Base-by-base conservation (phyloP, 2,329 filamentous ascomycete genomes). In the Colletotrichum sp. region DNA sequence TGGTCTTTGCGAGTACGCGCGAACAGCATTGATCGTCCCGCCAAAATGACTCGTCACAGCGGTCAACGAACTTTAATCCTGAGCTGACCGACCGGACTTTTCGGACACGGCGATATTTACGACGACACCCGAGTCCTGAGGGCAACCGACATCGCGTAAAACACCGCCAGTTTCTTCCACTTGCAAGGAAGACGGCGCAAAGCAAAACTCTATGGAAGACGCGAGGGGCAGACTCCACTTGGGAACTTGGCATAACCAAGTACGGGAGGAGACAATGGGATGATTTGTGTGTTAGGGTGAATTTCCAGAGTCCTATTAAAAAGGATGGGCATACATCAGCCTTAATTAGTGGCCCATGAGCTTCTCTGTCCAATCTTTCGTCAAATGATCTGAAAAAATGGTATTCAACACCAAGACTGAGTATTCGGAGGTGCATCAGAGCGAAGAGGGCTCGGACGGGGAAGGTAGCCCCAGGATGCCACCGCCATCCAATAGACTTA, bases 271-370 rank as follows among this genome's bases (percentile, higher is more conserved):
- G 44, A 22, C 44, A 49, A 49, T 49, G 44, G 44, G 11, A 49
- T 49, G 44, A 22, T 49, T 22, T 13, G 44, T 2, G n/a, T 49
- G n/a, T 22, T 22, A 4, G n/a, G n/a, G 44, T 49, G n/a, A 13
- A 1, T 49, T 49, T 49, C 6, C 0, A 49, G 9, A 13, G 19
- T 49, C n/a, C 44, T 49, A 0, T 49, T 49, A 49, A 49, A 49
- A 13, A 49, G 44, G 39, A 49, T 49, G 44, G 39, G 44, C n/a
- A 22, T 49, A 49, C 1, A 11, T 49, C 4, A 22, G 44, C 44
- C 44, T 2, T 49, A 0, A 0, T 1, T 2, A 49, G n/a, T 6
- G n/a, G 44, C n/a, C 11, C 44, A 22, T n/a, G n/a, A n/a, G 11
- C 1, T 49, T 12, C 2, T 49, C n/a, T 49, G 44, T 11, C n/a